Percentiles rank a stretch among this genome's conserved stretches.
phyloP scores from a whole-genome alignment of 805 yeast genomes.

The Zygotorulaspora chibaensis region DNA sequence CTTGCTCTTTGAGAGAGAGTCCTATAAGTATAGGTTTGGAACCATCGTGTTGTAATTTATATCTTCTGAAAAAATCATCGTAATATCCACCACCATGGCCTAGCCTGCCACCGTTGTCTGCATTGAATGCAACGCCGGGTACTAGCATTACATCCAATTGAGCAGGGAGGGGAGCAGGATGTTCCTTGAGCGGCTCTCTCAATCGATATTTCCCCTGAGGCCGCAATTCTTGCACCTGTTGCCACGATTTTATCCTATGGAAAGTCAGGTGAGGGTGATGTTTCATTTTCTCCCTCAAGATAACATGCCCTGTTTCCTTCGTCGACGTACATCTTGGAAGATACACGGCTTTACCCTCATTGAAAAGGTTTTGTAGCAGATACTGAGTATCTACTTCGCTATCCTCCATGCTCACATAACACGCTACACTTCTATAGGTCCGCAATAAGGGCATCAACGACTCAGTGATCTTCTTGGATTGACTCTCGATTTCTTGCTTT shows the following conservation, averaged over 20 bases:
- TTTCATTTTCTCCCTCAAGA: constrained; percentile 14
- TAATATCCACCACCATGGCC: constrained; percentile 96
- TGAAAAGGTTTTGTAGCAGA: constrained; percentile 51
- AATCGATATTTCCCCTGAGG: constrained; percentile 69
- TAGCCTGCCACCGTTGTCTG: constrained; percentile 44
- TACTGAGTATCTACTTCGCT: constrained; percentile 62
- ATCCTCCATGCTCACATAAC: constrained; percentile 73
- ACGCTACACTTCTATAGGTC: constrained; percentile 42
- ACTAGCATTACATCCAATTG: constrained; percentile 65
- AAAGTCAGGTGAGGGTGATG: constrained; percentile 51
- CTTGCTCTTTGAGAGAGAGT: constrained; percentile 29
- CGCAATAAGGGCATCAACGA: constrained; percentile 16
- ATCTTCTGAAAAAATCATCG: constrained; percentile 65
- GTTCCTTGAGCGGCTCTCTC: constrained; percentile 54
- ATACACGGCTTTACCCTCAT: constrained; percentile 47
- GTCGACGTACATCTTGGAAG: constrained; percentile 51
- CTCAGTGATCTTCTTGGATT: constrained; percentile 24
- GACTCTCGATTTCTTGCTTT: constrained; percentile 19
- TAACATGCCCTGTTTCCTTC: constrained; percentile 27
- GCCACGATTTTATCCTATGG: constrained; percentile 42
- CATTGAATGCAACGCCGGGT: constrained; percentile 77
- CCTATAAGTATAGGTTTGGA: constrained; percentile 30
- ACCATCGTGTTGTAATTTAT: constrained; percentile 26
- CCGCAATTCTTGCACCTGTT: constrained; percentile 42
- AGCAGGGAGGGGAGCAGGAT: constrained; percentile 29